phyloP scores from a whole-genome alignment of 202 grass and related monocot species.

The Hordeum pubiflorum region DNA sequence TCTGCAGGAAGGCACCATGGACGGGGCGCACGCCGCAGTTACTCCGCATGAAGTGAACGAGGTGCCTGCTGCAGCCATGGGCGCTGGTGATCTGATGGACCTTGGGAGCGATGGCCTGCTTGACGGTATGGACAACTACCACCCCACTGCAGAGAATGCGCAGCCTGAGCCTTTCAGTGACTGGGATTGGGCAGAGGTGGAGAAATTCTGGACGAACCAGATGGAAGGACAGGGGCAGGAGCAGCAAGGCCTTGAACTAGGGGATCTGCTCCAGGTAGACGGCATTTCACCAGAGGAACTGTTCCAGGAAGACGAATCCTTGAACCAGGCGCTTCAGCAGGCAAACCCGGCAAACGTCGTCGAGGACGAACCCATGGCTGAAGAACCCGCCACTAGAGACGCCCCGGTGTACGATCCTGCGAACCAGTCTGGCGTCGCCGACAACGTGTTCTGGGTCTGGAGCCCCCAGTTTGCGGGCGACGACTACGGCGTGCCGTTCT shows the following conservation, averaged over 20 bases:
- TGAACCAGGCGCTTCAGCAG: neutral
- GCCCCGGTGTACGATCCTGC: neutral
- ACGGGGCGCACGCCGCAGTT: neutral
- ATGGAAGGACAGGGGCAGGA: neutral
- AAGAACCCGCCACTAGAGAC: neutral
- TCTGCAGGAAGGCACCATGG: neutral
- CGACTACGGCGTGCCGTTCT: constrained; percentile 15
- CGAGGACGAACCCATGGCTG: neutral
- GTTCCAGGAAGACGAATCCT: neutral
- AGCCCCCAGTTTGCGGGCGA: neutral
- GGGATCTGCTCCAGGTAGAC: neutral
- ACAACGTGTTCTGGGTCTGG: neutral
- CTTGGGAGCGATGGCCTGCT: too few relatives aligned
- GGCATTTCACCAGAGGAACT: neutral
- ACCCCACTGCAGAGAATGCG: neutral
- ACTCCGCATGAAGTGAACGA: neutral
- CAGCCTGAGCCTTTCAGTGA: neutral
- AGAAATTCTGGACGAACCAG: neutral
- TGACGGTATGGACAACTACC: neutral
- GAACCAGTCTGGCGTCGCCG: neutral
- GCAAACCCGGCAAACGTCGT: neutral
- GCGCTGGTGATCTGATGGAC: too few relatives aligned
- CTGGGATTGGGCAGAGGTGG: neutral
- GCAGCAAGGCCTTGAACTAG: neutral
- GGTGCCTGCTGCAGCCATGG: neutral